Conservation (phyloP, 2,329 filamentous ascomycete species). For the Dryadomyces quercivorus region DNA sequence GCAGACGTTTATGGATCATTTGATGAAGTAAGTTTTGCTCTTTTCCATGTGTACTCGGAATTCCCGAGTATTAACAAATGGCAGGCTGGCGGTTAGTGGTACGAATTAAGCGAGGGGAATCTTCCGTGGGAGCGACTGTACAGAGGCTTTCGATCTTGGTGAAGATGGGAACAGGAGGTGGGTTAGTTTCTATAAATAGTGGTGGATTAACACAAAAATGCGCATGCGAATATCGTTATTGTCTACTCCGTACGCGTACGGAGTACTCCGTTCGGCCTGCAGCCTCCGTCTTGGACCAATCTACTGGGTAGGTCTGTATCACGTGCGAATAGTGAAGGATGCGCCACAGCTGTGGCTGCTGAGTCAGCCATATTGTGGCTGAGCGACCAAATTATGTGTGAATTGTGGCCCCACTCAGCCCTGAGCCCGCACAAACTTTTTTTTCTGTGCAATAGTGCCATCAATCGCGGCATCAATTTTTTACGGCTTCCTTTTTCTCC, state of each 20-base stretch:
- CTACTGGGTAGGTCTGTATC: too few relatives aligned
- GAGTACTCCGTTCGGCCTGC: too few relatives aligned
- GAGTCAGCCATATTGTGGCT: not conserved
- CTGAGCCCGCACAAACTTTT: slow-evolving; percentile 11
- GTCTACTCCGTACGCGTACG: not conserved
- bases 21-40: slow-evolving; percentile 74
- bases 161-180: not conserved
- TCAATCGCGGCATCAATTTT: slow-evolving; percentile 8
- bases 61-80: not conserved
- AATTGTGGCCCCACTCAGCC: slow-evolving; percentile 10
- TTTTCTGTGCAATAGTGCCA: slow-evolving; percentile 7
- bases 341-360: not conserved
- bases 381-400: not conserved
- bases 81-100: slow-evolving; percentile 48
- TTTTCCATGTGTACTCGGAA: not conserved
- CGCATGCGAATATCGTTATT: slow-evolving; percentile 2
- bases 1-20: slow-evolving; percentile 98
- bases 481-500: slow-evolving; percentile 3
- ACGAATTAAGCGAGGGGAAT: slow-evolving; percentile 34
- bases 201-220: slow-evolving; percentile 1
- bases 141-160: not conserved
- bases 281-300: too few relatives aligned
- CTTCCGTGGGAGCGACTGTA: not conserved
- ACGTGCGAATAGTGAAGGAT: too few relatives aligned
- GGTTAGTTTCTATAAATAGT: slow-evolving; percentile 2